Evolutionary conservation across 2,329 filamentous ascomycete genomes (phyloP), one percentile per base, ranked within the genome.

Genomic region (Penicillium sp.): DNA sequence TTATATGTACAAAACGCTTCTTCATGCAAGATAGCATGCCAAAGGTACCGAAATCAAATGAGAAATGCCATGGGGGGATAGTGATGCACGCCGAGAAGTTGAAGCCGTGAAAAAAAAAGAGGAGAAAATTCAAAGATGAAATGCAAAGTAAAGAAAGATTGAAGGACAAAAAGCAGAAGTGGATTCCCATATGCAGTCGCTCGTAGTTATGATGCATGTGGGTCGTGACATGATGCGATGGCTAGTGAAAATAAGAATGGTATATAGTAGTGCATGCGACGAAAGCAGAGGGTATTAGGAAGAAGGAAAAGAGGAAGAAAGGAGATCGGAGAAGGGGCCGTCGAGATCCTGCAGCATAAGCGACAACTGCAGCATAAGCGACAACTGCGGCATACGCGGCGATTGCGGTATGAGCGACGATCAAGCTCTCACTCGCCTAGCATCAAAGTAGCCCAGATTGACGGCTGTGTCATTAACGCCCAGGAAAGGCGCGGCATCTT

Each of bases 391-490:
- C 18, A 18, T 18, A 18, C 18, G 18, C 18, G 18, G 18, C 18
- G 18, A 18, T 18, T 5, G 4, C 13, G n/a, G n/a, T 3, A 36
- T 36, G 18, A 16, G 42, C 14, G 22, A 5, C 14, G 24, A 44
- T 59, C 58, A 72, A 16, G 62, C 64, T 44, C 68, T 62, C 31
- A 71, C 66, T 31, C 67, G 69, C 45, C 75, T 63, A 14, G 76
- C 70, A 45, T 75, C 74, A 53, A 78, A 78, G 41, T 72, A 73
- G 18, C 71, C 66, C 41, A 78, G 56, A 48, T 70, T 75, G 31
- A 78, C 61, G 18, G 75, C 74, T 4, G 76, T 78, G 54, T 78
- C 76, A 54, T 78, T 78, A n/a, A 67, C 63, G 22, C 75, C 74
- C 21, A 73, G 60, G 16, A 76, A 68, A 1, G 76, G 76, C 16